Base-by-base conservation (phyloP, 805 yeast species). In the Danielia reshetovae region DNA sequence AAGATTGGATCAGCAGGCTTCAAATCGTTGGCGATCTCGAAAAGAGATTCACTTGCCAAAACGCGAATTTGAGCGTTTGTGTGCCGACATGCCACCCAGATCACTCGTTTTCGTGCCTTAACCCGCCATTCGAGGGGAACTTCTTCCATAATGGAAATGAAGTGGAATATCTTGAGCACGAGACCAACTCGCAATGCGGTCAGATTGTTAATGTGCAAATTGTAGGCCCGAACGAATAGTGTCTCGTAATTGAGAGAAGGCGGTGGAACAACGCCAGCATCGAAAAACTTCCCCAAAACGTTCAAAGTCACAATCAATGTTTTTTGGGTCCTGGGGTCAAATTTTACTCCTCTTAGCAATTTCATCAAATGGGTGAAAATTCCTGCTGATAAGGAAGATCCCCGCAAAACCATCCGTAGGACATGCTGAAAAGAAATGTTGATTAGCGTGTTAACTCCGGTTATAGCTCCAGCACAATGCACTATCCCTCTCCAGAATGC, bases 401-500 rank as follows among this genome's bases (percentile, higher is more conserved):
- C 18, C 11, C 32, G 39, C 18, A 23, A 16, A 10, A 30, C 3
- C 4, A 17, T 6, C 8, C 3, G 4, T 19, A 58, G 29, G 9
- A 61, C 39, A 13, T 49, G 49, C 4, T 55, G 57, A 13, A 77
- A 56, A 0, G 81, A 62, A 7, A 58, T 46, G 19, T 66, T 64
- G 1, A 77, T 62, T 11, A 72, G 62, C 1, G 52, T 39, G 35
- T 70, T 73, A 6, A 73, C 64, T 0, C 81, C 75, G 15, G 75
- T 70, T 5, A 51, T 13, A 0, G 85, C 79, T 5, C 86, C 90
- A 7, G 70, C 70, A 5, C 77, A 68, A 42, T 74, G 68, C 0
- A 64, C 49, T 30, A 67, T 62, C 0, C 87, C 87, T 45, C 57
- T 68, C 80, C 80, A 75, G 39, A 81, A 74, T 2, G 45, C 31